phyloP scores from a whole-genome alignment of 163 green algal genomes.

The Scenedesmus sp. region DNA sequence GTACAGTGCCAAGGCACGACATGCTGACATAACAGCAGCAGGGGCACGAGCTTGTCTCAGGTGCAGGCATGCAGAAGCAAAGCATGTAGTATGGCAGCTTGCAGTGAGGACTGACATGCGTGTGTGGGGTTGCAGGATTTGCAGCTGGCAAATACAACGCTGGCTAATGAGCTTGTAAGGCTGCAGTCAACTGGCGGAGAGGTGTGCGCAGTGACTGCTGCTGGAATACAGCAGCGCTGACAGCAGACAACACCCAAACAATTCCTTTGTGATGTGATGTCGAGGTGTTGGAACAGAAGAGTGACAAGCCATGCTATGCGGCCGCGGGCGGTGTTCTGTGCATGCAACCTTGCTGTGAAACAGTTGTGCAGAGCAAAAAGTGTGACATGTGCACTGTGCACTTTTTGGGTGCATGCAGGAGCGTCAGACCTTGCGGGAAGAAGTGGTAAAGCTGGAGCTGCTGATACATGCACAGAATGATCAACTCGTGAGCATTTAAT shows the following conservation, averaged over 20 bases:
- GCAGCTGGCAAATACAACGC: constrained; percentile 32
- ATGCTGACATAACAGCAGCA: not conserved
- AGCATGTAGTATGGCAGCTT: not conserved
- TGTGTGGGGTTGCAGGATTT: constrained; percentile 17
- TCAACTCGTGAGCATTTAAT: constrained; percentile 13
- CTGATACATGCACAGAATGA: constrained; percentile 39
- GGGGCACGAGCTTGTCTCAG: not conserved
- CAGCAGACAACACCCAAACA: not conserved
- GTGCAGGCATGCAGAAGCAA: not conserved
- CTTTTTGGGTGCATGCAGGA: not conserved
- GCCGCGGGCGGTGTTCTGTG: not conserved
- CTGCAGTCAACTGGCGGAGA: constrained; percentile 22
- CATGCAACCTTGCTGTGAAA: too few species aligned
- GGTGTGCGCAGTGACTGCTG: constrained; percentile 7
- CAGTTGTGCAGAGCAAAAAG: too few species aligned
- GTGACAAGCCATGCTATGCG: too few species aligned
- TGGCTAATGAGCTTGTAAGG: constrained; percentile 45
- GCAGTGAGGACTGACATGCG: not conserved
- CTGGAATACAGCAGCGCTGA: not conserved
- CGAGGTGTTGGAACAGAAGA: too few species aligned
- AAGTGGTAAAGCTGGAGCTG: constrained; percentile 36
- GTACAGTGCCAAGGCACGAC: not conserved
- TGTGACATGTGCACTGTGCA: too few species aligned
- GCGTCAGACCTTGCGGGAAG: constrained; percentile 6
- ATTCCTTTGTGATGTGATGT: too few species aligned